Evolutionary conservation across 2,329 filamentous ascomycete species (phyloP).

Genomic region (Fusarium scirpi): DNA sequence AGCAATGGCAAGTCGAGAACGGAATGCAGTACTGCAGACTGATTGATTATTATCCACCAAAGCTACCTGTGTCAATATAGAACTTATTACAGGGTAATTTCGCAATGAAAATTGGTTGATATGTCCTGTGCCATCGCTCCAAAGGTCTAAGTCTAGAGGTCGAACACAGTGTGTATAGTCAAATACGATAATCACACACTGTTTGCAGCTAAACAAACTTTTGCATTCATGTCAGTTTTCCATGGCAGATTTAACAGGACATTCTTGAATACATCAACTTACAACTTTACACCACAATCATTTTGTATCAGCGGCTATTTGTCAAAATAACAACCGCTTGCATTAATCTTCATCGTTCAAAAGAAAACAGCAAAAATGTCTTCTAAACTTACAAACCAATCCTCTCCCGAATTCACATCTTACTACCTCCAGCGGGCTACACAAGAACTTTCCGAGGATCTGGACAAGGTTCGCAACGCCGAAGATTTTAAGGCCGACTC

Average conservation of each 20-base stretch:
- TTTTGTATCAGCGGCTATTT: background rate
- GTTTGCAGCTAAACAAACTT: slow-evolving; percentile 3
- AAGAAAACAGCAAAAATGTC: slow-evolving; percentile 20
- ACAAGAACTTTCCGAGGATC: slow-evolving; percentile 77
- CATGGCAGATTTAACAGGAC: background rate
- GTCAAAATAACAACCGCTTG: background rate
- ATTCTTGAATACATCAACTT: slow-evolving; percentile 1
- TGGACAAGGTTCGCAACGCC: slow-evolving; percentile 75
- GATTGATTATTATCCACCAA: background rate
- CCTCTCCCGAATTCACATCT: slow-evolving; percentile 64
- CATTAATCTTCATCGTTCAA: background rate
- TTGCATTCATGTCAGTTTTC: background rate
- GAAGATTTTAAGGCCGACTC: slow-evolving; percentile 77
- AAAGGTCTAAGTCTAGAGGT: background rate
- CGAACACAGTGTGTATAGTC: slow-evolving; percentile 1
- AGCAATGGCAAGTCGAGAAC: background rate
- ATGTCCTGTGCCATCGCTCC: background rate
- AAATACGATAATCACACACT: background rate
- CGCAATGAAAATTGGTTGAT: background rate
- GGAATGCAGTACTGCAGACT: background rate
- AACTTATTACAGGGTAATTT: background rate
- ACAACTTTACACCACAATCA: background rate
- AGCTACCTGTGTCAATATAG: background rate
- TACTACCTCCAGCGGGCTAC: slow-evolving; percentile 79
- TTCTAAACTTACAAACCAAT: slow-evolving; percentile 28